Conservation (phyloP, 129 eudicot species). For the Chrysanthemum seticuspe region DNA sequence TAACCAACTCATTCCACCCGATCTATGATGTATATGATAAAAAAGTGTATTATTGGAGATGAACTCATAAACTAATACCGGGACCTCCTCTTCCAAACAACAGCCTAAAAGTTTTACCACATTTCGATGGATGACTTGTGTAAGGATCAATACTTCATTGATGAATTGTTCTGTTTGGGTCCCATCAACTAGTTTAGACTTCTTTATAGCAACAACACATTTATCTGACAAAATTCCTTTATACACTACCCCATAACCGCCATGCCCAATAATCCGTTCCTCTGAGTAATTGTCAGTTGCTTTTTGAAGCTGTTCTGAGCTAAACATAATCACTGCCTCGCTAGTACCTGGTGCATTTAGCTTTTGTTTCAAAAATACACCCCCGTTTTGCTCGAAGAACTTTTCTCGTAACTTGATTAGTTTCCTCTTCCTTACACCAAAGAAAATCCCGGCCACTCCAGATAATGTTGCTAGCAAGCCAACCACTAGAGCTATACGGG, state of each 20-base stretch:
- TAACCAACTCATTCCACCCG: no score
- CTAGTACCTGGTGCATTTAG: not conserved
- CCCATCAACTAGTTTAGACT: not conserved
- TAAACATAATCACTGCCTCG: slow-evolving; percentile 2
- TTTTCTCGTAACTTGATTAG: not conserved
- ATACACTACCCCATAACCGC: slow-evolving; percentile 1
- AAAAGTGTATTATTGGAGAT: no score
- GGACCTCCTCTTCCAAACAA: no score
- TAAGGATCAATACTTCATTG: not conserved
- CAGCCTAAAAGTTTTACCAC: no score
- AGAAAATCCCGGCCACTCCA: not conserved
- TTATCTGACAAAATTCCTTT: not conserved
- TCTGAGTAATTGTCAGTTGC: not conserved
- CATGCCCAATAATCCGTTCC: not conserved
- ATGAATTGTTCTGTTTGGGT: slow-evolving; percentile 11
- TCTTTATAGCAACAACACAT: slow-evolving; percentile 13
- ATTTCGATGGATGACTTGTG: no score
- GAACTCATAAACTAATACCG: no score
- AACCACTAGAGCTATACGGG: not conserved
- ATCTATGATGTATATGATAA: no score
- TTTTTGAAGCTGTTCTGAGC: not conserved
- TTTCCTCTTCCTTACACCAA: not conserved
- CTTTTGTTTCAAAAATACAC: slow-evolving; percentile 11
- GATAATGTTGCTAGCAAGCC: not conserved
- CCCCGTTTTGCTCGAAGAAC: slow-evolving; percentile 12